Percentiles rank a stretch among this genome's conserved stretches.
phyloP scores from a whole-genome alignment of 805 yeast species.

The Kuraishia piskuri region DNA sequence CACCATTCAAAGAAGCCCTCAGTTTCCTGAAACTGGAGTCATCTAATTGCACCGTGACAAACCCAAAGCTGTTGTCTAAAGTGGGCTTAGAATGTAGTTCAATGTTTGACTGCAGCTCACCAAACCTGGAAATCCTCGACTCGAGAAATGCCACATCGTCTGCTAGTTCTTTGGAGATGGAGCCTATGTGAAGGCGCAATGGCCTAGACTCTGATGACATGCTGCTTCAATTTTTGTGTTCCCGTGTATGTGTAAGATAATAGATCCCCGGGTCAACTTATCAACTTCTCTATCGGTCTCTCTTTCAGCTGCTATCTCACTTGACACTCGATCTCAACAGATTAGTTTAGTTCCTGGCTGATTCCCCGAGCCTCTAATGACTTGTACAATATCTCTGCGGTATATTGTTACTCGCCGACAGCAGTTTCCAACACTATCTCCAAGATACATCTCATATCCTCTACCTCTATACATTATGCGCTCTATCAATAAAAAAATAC shows the following conservation, averaged over 20 bases:
- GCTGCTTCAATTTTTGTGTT: too few relatives aligned
- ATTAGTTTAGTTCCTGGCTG: too few relatives aligned
- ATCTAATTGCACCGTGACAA: constrained; percentile 47
- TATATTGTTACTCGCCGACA: too few relatives aligned
- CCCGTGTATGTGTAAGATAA: too few relatives aligned
- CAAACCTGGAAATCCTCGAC: constrained; percentile 54
- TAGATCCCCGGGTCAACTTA: too few relatives aligned
- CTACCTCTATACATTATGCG: background rate
- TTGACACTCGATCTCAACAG: too few relatives aligned
- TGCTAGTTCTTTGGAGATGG: constrained; percentile 47
- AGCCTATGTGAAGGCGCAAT: constrained; percentile 51
- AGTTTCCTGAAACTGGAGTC: constrained; percentile 39
- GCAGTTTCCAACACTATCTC: too few relatives aligned
- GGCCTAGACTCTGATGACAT: background rate
- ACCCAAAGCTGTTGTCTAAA: constrained; percentile 54
- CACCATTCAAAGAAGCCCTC: constrained; percentile 54
- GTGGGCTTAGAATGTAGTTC: constrained; percentile 49
- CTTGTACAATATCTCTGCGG: too few relatives aligned
- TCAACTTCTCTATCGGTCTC: too few relatives aligned
- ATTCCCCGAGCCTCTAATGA: too few relatives aligned
- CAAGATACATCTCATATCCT: too few relatives aligned
- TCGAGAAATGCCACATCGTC: constrained; percentile 36
- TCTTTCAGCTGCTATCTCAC: too few relatives aligned
- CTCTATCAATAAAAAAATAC: background rate
- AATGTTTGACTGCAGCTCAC: constrained; percentile 37